Evolutionary conservation across 306 rosid species (phyloP).

Genomic region (Quercus cerris): DNA sequence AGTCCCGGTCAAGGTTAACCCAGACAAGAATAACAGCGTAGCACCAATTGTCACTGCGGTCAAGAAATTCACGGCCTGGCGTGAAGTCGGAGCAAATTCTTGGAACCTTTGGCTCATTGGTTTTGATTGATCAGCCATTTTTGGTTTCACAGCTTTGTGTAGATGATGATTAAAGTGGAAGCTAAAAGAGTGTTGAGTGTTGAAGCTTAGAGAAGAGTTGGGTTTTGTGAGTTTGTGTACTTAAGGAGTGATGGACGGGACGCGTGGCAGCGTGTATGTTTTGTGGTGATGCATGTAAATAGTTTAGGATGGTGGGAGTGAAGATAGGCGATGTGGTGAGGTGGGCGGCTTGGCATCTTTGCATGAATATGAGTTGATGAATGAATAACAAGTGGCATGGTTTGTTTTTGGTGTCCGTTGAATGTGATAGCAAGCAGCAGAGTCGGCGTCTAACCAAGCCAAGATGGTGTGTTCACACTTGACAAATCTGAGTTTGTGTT

Average conservation of each 20-base stretch:
- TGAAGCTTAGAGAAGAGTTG: background rate
- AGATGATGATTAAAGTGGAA: background rate
- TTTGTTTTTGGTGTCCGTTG: no score
- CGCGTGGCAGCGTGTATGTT: constrained; percentile 25
- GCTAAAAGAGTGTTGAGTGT: background rate
- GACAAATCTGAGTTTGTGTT: no score
- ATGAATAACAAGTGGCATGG: no score
- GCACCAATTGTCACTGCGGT: constrained; percentile 51
- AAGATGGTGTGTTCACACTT: no score
- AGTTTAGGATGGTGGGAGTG: no score
- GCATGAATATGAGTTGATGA: constrained; percentile 29
- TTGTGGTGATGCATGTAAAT: no score
- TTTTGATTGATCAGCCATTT: constrained; percentile 18
- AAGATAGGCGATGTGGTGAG: background rate
- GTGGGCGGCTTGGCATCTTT: constrained; percentile 35
- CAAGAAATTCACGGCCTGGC: constrained; percentile 45
- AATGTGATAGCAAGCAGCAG: no score
- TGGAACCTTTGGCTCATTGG: constrained; percentile 1
- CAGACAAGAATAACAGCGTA: constrained; percentile 46
- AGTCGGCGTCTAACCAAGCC: no score
- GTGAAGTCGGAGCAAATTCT: constrained; percentile 17
- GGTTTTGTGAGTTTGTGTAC: background rate
- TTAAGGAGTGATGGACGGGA: constrained; percentile 1
- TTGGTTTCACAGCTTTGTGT: background rate
- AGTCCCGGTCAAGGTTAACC: constrained; percentile 48